phyloP scores from a whole-genome alignment of 768 basidiomycete species.

The Suillus lakei region DNA sequence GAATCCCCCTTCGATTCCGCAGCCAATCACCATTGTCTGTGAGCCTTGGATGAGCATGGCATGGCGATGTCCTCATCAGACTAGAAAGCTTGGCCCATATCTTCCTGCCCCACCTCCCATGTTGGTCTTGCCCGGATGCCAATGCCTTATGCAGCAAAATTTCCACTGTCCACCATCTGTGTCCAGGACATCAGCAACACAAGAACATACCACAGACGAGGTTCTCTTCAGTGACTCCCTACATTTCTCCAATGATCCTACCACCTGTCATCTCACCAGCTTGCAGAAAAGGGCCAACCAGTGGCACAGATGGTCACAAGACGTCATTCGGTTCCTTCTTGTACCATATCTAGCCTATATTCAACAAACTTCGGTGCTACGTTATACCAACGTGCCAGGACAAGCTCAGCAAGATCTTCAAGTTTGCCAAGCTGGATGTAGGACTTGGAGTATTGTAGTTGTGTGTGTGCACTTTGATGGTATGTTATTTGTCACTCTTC shows the following conservation, averaged over 20 bases:
- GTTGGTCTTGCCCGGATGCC: not conserved
- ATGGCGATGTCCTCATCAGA: not conserved
- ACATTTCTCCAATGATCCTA: not conserved
- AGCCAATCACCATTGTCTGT: not conserved
- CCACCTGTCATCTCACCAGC: not conserved
- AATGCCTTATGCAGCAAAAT: not conserved
- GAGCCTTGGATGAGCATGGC: not conserved
- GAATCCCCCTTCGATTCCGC: not conserved
- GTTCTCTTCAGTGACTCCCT: not conserved
- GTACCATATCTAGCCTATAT: conserved; percentile 2
- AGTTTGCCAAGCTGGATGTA: not conserved
- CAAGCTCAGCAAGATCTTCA: not conserved
- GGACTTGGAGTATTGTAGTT: not conserved
- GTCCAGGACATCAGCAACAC: not conserved
- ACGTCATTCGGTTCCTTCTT: not conserved
- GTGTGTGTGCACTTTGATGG: conserved; percentile 1
- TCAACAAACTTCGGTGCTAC: not conserved
- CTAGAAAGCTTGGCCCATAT: not conserved
- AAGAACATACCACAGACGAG: not conserved
- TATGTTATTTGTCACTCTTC: not conserved
- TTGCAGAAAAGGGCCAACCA: conserved; percentile 6
- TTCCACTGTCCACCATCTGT: not conserved
- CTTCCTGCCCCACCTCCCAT: not conserved
- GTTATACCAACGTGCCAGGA: not conserved
- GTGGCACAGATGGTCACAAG: conserved; percentile 3